Evolutionary conservation across 2,329 filamentous ascomycete species (phyloP).

Genomic region (Calonectria pteridis): DNA sequence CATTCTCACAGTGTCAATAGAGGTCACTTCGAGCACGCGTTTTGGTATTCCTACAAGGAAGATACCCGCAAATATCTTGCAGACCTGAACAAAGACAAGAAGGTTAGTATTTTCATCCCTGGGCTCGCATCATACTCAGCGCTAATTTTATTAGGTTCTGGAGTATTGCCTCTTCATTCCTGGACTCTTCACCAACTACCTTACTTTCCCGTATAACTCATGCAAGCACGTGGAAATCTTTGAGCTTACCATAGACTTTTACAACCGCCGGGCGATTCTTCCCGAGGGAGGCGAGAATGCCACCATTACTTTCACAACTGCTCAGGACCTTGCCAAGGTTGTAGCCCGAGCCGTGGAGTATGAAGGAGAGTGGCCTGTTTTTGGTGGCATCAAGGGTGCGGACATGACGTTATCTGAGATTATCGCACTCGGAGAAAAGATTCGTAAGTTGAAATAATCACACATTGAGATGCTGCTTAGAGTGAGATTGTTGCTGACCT

Average conservation of each 20-base stretch:
- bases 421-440: conserved; percentile 53
- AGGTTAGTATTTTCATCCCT: conserved; percentile 41
- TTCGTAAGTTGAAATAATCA: conserved; percentile 42
- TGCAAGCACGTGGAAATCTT: conserved; percentile 57
- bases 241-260: conserved; percentile 54
- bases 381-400: conserved; percentile 56
- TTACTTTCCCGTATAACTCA: conserved; percentile 62
- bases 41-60: conserved; percentile 55
- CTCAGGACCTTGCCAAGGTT: conserved; percentile 56
- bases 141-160: conserved; percentile 54
- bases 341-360: conserved; percentile 58
- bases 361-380: conserved; percentile 56
- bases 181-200: conserved; percentile 67
- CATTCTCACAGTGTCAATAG: not conserved
- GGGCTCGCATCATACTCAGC: accelerated
- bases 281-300: conserved; percentile 57
- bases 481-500: not conserved
- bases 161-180: conserved; percentile 70
- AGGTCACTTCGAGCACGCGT: conserved; percentile 24
- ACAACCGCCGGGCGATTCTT: conserved; percentile 56
- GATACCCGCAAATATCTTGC: conserved; percentile 62
- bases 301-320: conserved; percentile 58
- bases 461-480: not conserved
- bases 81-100: conserved; percentile 61
- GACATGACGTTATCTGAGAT: conserved; percentile 51